A percentile compares a stretch with the other conserved stretches of the same genome.
phyloP scores from a whole-genome alignment of 805 yeast species.

The Wickerhamiella dianesei region DNA sequence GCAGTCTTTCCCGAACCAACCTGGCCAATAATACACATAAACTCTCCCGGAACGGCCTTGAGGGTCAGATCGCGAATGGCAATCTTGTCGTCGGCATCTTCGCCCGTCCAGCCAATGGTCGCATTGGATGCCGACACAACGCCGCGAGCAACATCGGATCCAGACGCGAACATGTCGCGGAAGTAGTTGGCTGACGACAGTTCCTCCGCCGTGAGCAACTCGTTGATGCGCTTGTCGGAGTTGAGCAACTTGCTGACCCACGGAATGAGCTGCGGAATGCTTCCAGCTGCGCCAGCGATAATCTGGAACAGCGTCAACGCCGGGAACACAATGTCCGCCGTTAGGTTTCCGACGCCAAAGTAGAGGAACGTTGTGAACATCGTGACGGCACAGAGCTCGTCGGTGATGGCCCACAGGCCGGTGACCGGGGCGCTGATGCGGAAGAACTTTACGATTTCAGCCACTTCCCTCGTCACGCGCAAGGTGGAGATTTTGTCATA shows the following conservation, averaged over 20 bases:
- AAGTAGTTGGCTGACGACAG: conserved; percentile 6
- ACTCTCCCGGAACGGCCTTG: conserved; percentile 60
- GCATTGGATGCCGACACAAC: conserved; percentile 2
- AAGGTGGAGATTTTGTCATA: conserved; percentile 36
- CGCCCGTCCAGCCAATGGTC: conserved; percentile 5
- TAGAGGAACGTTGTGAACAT: conserved; percentile 71
- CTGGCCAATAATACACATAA: conserved; percentile 75
- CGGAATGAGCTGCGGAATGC: conserved; percentile 6
- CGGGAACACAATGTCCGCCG: conserved; percentile 74
- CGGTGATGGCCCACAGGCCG: conserved; percentile 70
- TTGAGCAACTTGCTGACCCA: conserved; percentile 8
- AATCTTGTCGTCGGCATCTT: conserved; percentile 1
- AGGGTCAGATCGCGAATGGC: conserved; percentile 60
- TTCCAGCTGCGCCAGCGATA: conserved; percentile 25
- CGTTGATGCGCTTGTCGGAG: conserved; percentile 11
- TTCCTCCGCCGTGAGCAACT: conserved; percentile 8
- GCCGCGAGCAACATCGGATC: background rate
- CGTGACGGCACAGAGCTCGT: conserved; percentile 69
- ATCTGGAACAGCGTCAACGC: conserved; percentile 47
- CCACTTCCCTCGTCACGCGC: conserved; percentile 47
- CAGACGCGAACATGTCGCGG: background rate
- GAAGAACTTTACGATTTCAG: conserved; percentile 35
- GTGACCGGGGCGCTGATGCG: conserved; percentile 63
- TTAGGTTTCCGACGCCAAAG: conserved; percentile 47
- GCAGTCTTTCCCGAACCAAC: conserved; percentile 90